A percentile compares a stretch with the other conserved stretches of the same genome.
phyloP scores from a whole-genome alignment of 164 flowering plant genomes.

The Cinnamomum micranthum region DNA sequence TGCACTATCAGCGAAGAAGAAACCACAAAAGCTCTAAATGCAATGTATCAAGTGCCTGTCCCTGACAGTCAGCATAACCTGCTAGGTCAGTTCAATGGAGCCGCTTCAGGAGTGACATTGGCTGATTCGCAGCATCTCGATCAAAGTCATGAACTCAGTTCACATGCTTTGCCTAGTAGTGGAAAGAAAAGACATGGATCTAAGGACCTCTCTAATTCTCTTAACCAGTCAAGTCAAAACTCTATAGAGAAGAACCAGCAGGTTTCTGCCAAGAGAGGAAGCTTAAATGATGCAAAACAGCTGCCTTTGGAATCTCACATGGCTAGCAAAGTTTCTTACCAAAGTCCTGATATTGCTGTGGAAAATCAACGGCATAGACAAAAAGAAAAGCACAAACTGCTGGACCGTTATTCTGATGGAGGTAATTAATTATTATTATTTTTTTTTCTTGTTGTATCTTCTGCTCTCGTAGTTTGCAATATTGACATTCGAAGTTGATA shows the following conservation, averaged over 20 bases:
- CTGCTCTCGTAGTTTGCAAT: no score
- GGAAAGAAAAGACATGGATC: conserved; percentile 47
- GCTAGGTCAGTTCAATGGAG: conserved; percentile 29
- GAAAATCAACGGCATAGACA: conserved; percentile 34
- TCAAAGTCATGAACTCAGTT: conserved; percentile 22
- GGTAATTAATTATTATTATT: conserved; percentile 30
- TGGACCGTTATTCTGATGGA: conserved; percentile 37
- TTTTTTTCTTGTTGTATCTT: no score
- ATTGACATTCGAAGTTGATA: no score
- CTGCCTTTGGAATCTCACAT: conserved; percentile 8
- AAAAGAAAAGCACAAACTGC: conserved; percentile 39
- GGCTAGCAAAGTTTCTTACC: conserved; percentile 14
- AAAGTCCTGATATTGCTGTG: conserved; percentile 21
- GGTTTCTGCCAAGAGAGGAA: conserved; percentile 37
- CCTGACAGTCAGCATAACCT: conserved; percentile 34
- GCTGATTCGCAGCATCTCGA: conserved; percentile 26
- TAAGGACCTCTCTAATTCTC: conserved; percentile 33
- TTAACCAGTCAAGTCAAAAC: conserved; percentile 27
- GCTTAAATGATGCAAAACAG: conserved; percentile 38
- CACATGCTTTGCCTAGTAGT: conserved; percentile 18
- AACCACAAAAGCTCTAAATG: conserved; percentile 61
- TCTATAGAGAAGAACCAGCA: conserved; percentile 40
- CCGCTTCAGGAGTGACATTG: conserved; percentile 14
- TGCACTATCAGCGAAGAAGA: conserved; percentile 73
- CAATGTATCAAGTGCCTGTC: conserved; percentile 41